Percentiles rank a stretch among this genome's conserved stretches.
Conservation (phyloP, 208 protist genomes). For the Vickermania ingenoplastis region DNA sequence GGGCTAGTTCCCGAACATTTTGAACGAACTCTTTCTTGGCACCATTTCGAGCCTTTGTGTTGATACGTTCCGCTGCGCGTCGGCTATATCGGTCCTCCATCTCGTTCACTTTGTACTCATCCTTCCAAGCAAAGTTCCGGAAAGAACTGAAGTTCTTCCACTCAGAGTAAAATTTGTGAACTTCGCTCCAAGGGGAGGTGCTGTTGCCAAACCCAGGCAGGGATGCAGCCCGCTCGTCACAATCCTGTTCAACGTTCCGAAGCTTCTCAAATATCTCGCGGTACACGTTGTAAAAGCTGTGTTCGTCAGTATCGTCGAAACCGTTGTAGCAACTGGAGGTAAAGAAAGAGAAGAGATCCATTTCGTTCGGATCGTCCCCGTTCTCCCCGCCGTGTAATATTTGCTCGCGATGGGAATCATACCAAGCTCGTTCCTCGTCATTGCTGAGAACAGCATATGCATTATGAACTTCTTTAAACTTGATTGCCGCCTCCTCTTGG, state of each 20-base stretch:
- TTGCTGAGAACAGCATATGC: conserved; percentile 86
- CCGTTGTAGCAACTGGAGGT: conserved; percentile 68
- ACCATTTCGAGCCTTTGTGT: conserved; percentile 62
- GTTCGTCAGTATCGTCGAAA: conserved; percentile 53
- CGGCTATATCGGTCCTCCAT: conserved; percentile 83
- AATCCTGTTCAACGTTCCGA: conserved; percentile 60
- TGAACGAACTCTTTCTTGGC: conserved; percentile 84
- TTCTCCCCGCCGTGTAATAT: conserved; percentile 65
- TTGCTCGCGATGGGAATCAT: conserved; percentile 82
- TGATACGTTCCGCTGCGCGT: conserved; percentile 77
- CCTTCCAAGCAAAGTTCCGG: conserved; percentile 85
- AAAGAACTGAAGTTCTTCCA: conserved; percentile 85
- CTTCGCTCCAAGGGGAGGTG: conserved; percentile 32
- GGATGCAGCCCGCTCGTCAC: conserved; percentile 31
- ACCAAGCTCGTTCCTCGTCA: conserved; percentile 76
- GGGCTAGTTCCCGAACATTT: conserved; percentile 59
- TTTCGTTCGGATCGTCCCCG: conserved; percentile 35
- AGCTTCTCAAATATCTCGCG: conserved; percentile 59
- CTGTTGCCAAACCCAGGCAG: conserved; percentile 76
- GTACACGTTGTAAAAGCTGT: conserved; percentile 79
- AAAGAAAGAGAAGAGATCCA: conserved; percentile 83
- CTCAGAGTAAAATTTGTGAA: conserved; percentile 70
- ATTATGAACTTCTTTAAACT: conserved; percentile 87
- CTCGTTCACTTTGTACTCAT: conserved; percentile 87
- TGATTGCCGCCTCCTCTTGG: conserved; percentile 47